Evolutionary conservation across 2,329 filamentous ascomycete species (phyloP).

Genomic region (Fusarium liriodendri): DNA sequence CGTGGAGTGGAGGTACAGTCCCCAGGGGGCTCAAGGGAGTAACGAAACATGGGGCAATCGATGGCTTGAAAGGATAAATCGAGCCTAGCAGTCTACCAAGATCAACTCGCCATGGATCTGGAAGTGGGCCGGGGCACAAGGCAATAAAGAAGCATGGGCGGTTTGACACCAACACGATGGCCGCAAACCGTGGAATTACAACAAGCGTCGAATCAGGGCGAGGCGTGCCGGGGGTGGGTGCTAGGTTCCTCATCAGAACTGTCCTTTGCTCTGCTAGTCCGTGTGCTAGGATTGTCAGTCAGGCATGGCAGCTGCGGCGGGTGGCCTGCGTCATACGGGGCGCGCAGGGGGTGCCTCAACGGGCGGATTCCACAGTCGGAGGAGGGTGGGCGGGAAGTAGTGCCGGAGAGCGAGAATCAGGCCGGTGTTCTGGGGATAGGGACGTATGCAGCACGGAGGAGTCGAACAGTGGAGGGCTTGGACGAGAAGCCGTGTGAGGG

Average conservation of each 20-base stretch:
- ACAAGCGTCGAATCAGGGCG: slow-evolving; percentile 43
- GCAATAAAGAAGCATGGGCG: slow-evolving; percentile 43
- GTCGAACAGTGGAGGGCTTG: slow-evolving; percentile 19
- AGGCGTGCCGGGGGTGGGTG: slow-evolving; percentile 23
- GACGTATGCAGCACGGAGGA: slow-evolving; percentile 19
- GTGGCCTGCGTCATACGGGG: slow-evolving; percentile 48
- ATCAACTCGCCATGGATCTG: slow-evolving; percentile 52
- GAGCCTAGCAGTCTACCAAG: slow-evolving; percentile 49
- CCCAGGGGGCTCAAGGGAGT: slow-evolving; percentile 46
- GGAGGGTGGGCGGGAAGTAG: slow-evolving; percentile 42
- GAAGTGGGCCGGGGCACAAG: slow-evolving; percentile 49
- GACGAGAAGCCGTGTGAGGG: slow-evolving; percentile 23
- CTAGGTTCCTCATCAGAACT: slow-evolving; percentile 32
- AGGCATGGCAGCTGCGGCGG: slow-evolving; percentile 42
- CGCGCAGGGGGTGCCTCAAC: slow-evolving; percentile 50
- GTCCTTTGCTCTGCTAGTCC: slow-evolving; percentile 35
- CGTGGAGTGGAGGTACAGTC: slow-evolving; percentile 37
- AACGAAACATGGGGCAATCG: slow-evolving; percentile 48
- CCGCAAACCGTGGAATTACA: slow-evolving; percentile 50
- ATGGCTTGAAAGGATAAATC: slow-evolving; percentile 52
- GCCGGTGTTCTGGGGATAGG: slow-evolving; percentile 35
- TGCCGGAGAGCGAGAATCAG: slow-evolving; percentile 39
- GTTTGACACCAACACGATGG: slow-evolving; percentile 42
- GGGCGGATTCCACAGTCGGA: slow-evolving; percentile 46
- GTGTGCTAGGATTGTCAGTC: slow-evolving; percentile 40